A percentile compares a stretch with the other conserved stretches of the same genome.
Conservation (phyloP, 1,139 yeast genomes). For the Lodderomyces beijingensis region DNA sequence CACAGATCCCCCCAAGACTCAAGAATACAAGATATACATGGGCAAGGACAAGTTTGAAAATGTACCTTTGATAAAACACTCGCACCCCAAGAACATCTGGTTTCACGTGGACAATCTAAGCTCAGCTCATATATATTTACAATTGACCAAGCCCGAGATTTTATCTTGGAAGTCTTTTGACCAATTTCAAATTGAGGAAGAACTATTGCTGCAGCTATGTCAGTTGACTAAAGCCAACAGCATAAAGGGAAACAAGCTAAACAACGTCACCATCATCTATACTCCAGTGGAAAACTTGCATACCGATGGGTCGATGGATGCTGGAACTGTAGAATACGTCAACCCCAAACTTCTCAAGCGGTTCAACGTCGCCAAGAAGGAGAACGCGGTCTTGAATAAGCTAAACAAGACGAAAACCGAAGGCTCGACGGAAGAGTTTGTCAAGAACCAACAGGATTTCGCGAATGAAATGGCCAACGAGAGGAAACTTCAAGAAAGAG, state of each 20-base stretch:
- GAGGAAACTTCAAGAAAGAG: conserved; percentile 21
- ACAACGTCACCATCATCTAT: conserved; percentile 64
- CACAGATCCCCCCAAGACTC: conserved; percentile 12
- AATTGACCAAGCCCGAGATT: conserved; percentile 38
- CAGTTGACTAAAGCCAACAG: conserved; percentile 81
- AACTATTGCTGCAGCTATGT: conserved; percentile 56
- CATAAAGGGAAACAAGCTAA: conserved; percentile 70
- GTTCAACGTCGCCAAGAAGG: conserved; percentile 52
- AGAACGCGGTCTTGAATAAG: conserved; percentile 61
- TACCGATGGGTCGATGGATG: conserved; percentile 71
- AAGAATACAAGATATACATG: conserved; percentile 49
- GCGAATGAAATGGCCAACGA: conserved; percentile 32
- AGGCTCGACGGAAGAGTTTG: conserved; percentile 44
- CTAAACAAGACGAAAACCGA: conserved; percentile 61
- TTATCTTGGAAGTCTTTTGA: conserved; percentile 25
- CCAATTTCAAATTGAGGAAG: conserved; percentile 43
- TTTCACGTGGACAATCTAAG: conserved; percentile 80
- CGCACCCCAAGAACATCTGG: conserved; percentile 72
- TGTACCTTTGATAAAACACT: conserved; percentile 66
- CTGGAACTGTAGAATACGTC: conserved; percentile 77
- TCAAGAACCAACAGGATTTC: conserved; percentile 40
- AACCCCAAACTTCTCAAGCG: conserved; percentile 53
- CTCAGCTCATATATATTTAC: conserved; percentile 77
- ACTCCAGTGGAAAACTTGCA: conserved; percentile 75
- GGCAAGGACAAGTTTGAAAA: conserved; percentile 78